phyloP scores from a whole-genome alignment of 75 land plant genomes.

The Sequoiadendron giganteum region DNA sequence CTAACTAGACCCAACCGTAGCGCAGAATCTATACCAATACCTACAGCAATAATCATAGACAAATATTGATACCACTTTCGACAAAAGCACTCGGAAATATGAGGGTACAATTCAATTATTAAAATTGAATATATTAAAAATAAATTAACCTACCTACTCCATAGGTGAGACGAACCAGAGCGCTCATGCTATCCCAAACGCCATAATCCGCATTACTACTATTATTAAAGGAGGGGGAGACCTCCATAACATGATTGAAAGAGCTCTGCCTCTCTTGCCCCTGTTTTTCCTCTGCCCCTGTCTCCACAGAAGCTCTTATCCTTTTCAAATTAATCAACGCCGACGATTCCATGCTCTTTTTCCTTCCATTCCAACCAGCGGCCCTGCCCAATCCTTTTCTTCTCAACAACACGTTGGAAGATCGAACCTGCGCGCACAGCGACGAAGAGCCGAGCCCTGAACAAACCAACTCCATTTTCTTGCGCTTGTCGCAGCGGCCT shows the following conservation, averaged over 20 bases:
- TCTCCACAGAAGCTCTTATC: neutral
- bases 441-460: neutral
- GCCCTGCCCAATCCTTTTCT: neutral
- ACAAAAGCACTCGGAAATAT: neutral
- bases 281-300: neutral
- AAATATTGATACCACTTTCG: neutral
- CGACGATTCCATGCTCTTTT: neutral
- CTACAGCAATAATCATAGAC: neutral
- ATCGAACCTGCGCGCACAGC: neutral
- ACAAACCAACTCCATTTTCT: constrained; percentile 1
- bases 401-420: neutral
- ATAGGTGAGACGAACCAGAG: constrained; percentile 59
- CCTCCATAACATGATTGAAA: neutral
- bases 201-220: neutral
- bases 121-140: neutral
- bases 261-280: neutral
- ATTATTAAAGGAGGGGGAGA: neutral
- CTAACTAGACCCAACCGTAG: neutral
- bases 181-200: constrained; percentile 46
- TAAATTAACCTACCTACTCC: constrained; percentile 40
- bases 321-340: neutral
- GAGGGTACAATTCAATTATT: neutral
- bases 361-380: neutral
- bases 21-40: neutral
- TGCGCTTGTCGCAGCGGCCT: neutral